Percentiles rank a stretch among this genome's conserved stretches.
phyloP scores from a whole-genome alignment of 129 eudicot species.

The Helichrysum umbraculigerum region DNA sequence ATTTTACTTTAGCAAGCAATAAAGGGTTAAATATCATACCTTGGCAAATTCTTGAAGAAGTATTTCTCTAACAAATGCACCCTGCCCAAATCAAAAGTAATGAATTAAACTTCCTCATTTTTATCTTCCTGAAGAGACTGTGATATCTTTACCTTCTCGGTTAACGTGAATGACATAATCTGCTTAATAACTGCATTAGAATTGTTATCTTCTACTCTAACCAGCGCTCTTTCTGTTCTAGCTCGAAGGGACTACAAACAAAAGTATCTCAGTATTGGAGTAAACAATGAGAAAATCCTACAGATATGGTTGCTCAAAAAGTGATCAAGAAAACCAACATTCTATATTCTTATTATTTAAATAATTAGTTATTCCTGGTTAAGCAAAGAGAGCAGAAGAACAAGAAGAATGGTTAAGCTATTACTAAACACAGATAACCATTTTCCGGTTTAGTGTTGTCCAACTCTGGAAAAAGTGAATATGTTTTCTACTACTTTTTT shows the following conservation, averaged over 20 bases:
- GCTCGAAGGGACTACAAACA: slow-evolving; percentile 81
- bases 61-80: slow-evolving; percentile 85
- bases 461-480: too few species aligned
- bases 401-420: too few species aligned
- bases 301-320: neutral
- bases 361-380: neutral
- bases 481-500: neutral
- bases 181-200: slow-evolving; percentile 57
- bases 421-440: too few species aligned
- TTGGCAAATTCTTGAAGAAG: slow-evolving; percentile 88
- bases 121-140: slow-evolving; percentile 9
- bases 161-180: slow-evolving; percentile 67
- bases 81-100: slow-evolving; percentile 45
- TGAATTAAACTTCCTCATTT: slow-evolving; percentile 10
- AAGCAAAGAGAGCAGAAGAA: neutral
- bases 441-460: too few species aligned
- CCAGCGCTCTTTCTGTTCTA: slow-evolving; percentile 62
- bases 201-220: slow-evolving; percentile 46
- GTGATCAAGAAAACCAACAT: neutral
- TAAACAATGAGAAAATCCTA: neutral
- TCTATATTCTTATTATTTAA: neutral
- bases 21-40: slow-evolving; percentile 42
- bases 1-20: neutral
- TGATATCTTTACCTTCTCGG: slow-evolving; percentile 64
- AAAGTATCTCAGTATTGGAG: slow-evolving; percentile 30